These are phyloP conservation scores for Fusarium hostae DNA, from an alignment of 2,329 filamentous ascomycete species.

Conservation along the genomic window DNA sequence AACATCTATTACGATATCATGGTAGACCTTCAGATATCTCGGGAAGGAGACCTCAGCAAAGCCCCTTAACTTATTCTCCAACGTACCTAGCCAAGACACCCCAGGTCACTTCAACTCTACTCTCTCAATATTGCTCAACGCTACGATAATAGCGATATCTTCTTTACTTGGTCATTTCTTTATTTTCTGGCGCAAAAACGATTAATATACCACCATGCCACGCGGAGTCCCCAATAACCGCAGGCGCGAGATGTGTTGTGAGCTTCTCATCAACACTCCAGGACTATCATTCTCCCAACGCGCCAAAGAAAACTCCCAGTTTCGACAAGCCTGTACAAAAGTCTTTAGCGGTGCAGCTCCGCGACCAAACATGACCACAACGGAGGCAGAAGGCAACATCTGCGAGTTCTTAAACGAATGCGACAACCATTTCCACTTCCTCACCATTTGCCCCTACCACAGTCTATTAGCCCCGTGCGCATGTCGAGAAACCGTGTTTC, in stretches of 20 bases:
- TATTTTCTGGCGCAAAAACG: background rate
- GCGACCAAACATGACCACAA: background rate
- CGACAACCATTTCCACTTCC: background rate
- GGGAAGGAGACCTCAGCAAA: no score
- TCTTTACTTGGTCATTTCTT: background rate
- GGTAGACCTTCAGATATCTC: background rate
- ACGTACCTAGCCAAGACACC: background rate
- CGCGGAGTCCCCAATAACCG: no score
- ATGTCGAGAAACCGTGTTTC: background rate
- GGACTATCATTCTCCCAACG: background rate
- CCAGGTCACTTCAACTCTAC: background rate
- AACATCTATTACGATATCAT: background rate
- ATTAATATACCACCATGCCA: background rate
- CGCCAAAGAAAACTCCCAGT: background rate
- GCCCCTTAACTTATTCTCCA: background rate
- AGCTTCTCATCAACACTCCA: background rate
- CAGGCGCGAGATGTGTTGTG: no score
- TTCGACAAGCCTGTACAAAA: background rate
- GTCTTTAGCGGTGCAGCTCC: background rate
- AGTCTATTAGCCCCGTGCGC: background rate
- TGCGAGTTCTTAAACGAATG: background rate
- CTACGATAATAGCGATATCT: background rate
- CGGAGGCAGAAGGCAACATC: background rate
- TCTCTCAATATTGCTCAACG: background rate
- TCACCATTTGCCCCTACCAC: background rate